phyloP scores from a whole-genome alignment of 139 green algal species.

The Picochlorum costavermella region DNA sequence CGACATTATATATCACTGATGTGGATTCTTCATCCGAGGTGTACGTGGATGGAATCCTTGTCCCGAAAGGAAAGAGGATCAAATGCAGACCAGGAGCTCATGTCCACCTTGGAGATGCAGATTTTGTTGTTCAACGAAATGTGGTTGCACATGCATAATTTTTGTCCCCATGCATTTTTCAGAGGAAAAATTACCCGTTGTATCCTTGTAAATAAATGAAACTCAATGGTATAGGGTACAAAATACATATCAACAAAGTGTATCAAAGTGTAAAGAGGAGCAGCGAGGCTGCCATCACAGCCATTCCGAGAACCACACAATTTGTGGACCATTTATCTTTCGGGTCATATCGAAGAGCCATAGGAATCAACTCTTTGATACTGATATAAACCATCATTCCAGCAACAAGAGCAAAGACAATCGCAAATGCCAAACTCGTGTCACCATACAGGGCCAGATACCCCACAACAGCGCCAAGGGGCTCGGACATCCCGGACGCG shows the following conservation, averaged over 20 bases:
- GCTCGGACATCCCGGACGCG: conserved; percentile 60
- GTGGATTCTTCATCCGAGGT: conserved; percentile 8
- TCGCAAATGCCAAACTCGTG: conserved; percentile 19
- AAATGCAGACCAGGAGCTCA: conserved; percentile 16
- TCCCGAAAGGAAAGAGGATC: conserved; percentile 17
- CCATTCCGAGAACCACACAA: conserved; percentile 55
- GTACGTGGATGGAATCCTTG: neutral
- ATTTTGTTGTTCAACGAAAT: conserved; percentile 8
- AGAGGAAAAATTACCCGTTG: neutral
- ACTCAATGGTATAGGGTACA: neutral
- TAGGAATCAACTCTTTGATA: conserved; percentile 71
- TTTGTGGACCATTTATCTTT: conserved; percentile 42
- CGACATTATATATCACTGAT: conserved; percentile 19
- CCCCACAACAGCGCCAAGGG: conserved; percentile 59
- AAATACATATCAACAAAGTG: neutral
- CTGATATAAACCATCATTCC: conserved; percentile 76
- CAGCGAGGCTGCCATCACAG: conserved; percentile 55
- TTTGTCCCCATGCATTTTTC: neutral
- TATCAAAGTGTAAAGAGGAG: conserved; percentile 50
- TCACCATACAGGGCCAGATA: conserved; percentile 16
- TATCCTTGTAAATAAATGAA: too few relatives aligned
- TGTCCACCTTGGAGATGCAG: conserved; percentile 12
- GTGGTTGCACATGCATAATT: conserved; percentile 6
- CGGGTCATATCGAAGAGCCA: conserved; percentile 64
- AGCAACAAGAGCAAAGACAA: conserved; percentile 62